Conservation (phyloP, 495 filamentous ascomycete genomes). For the Penicillium salamii region DNA sequence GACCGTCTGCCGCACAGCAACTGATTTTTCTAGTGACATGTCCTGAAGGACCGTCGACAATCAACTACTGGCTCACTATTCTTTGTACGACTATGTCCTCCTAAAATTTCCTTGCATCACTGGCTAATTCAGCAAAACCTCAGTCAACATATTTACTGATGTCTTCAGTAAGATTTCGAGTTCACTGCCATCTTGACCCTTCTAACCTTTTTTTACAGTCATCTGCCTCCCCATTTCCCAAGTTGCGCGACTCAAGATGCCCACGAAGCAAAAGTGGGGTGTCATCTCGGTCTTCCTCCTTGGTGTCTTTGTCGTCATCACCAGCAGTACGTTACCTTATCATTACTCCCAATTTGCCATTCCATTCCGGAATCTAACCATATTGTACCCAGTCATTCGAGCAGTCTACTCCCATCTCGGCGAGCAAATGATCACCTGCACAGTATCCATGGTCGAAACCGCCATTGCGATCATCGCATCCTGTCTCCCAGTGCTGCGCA, state of each 20-base stretch:
- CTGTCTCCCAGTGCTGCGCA: constrained; percentile 27
- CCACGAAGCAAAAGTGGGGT: constrained; percentile 19
- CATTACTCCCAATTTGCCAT: too few relatives aligned
- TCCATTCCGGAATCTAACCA: too few relatives aligned
- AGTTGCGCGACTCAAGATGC: constrained; percentile 19
- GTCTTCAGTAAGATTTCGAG: constrained; percentile 15
- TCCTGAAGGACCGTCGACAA: constrained; percentile 7
- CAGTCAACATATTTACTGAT: constrained; percentile 27
- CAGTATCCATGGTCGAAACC: constrained; percentile 28
- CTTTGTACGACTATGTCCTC: constrained; percentile 14
- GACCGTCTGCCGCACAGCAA: neutral
- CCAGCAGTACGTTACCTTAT: constrained; percentile 24
- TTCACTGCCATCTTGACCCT: neutral
- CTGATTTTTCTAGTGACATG: constrained; percentile 15
- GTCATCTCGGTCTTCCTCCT: constrained; percentile 23
- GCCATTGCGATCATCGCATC: constrained; percentile 26
- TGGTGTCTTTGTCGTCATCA: constrained; percentile 21
- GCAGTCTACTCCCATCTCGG: constrained; percentile 22
- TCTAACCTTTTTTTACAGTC: constrained; percentile 9
- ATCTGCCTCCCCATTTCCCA: constrained; percentile 25
- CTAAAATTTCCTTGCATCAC: too few relatives aligned
- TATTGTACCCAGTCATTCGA: constrained; percentile 21
- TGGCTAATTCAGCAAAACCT: too few relatives aligned
- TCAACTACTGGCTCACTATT: constrained; percentile 25
- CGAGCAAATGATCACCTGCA: constrained; percentile 27